phyloP scores from a whole-genome alignment of 2,329 filamentous ascomycete genomes.

The Cytospora mali region DNA sequence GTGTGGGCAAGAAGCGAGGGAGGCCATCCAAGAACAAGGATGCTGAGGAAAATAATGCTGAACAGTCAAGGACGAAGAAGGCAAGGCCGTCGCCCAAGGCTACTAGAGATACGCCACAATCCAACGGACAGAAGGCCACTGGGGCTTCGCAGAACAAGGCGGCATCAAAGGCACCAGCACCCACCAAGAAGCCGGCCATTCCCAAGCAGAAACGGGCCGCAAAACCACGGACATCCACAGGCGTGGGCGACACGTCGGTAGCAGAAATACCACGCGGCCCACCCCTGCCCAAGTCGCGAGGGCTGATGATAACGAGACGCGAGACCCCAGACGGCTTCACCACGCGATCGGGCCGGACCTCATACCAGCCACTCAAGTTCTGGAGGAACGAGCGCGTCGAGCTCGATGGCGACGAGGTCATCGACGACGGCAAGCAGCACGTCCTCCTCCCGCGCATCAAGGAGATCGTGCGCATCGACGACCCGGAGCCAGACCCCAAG shows the following conservation, averaged over 20 bases:
- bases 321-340: slow-evolving; percentile 49
- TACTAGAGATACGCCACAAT: slow-evolving; percentile 29
- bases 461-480: slow-evolving; percentile 75
- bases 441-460: slow-evolving; percentile 73
- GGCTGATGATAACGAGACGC: slow-evolving; percentile 55
- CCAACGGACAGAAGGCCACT: slow-evolving; percentile 27
- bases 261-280: slow-evolving; percentile 55
- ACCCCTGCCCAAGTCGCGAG: slow-evolving; percentile 57
- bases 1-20: slow-evolving; percentile 30
- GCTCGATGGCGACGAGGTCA: slow-evolving; percentile 60
- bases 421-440: slow-evolving; percentile 46
- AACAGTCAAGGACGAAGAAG: slow-evolving; percentile 33
- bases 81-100: slow-evolving; percentile 33
- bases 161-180: slow-evolving; percentile 44
- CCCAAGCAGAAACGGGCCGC: slow-evolving; percentile 39
- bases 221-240: slow-evolving; percentile 42
- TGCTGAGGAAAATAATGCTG: slow-evolving; percentile 29
- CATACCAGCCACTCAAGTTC: slow-evolving; percentile 76
- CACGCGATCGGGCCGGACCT: slow-evolving; percentile 77
- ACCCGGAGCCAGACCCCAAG: slow-evolving; percentile 46
- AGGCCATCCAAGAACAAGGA: slow-evolving; percentile 32
- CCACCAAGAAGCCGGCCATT: slow-evolving; percentile 32
- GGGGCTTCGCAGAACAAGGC: slow-evolving; percentile 19
- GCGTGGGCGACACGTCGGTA: slow-evolving; percentile 49
- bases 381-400: slow-evolving; percentile 85